These are phyloP conservation scores for Irpex sp. DNA, from an alignment of 1,284 basidiomycete species.

Conservation along the genomic window DNA sequence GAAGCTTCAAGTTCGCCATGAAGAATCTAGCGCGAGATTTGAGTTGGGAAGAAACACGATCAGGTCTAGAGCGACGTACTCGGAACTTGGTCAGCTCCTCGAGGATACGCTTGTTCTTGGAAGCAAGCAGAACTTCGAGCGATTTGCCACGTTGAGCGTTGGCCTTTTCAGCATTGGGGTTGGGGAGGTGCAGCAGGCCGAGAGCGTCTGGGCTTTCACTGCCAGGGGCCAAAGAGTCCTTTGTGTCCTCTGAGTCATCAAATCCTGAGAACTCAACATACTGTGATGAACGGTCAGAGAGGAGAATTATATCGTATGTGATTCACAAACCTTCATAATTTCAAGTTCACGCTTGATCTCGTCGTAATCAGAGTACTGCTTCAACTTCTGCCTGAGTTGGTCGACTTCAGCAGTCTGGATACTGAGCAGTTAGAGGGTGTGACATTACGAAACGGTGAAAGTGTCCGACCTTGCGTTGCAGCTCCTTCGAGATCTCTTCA, in stretches of 20 bases:
- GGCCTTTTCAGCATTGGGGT: slow-evolving; percentile 83
- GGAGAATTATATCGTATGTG: too few species aligned
- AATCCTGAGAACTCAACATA: slow-evolving; percentile 91
- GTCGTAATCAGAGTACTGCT: slow-evolving; percentile 83
- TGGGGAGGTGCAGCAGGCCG: slow-evolving; percentile 63
- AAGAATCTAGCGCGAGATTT: slow-evolving; percentile 53
- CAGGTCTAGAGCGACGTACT: slow-evolving; percentile 37
- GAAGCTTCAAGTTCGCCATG: slow-evolving; percentile 77
- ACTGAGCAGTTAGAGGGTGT: background rate
- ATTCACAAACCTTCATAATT: slow-evolving; percentile 82
- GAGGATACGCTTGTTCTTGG: slow-evolving; percentile 92
- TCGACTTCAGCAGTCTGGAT: slow-evolving; percentile 59
- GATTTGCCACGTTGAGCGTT: slow-evolving; percentile 76
- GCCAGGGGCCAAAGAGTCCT: slow-evolving; percentile 22
- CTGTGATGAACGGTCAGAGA: slow-evolving; percentile 35
- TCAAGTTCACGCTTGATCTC: slow-evolving; percentile 95
- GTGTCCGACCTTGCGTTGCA: slow-evolving; percentile 49
- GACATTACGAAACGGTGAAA: background rate
- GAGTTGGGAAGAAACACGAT: background rate
- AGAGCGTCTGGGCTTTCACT: slow-evolving; percentile 30
- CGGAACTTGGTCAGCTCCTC: slow-evolving; percentile 92
- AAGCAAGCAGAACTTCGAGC: slow-evolving; percentile 86
- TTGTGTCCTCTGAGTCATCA: slow-evolving; percentile 64
- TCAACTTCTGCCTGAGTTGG: slow-evolving; percentile 62
- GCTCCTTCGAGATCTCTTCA: slow-evolving; percentile 61